Evolutionary conservation across 192 early-diverging fungal genomes (phyloP).

Genomic region (Rhizophagus sp.): DNA sequence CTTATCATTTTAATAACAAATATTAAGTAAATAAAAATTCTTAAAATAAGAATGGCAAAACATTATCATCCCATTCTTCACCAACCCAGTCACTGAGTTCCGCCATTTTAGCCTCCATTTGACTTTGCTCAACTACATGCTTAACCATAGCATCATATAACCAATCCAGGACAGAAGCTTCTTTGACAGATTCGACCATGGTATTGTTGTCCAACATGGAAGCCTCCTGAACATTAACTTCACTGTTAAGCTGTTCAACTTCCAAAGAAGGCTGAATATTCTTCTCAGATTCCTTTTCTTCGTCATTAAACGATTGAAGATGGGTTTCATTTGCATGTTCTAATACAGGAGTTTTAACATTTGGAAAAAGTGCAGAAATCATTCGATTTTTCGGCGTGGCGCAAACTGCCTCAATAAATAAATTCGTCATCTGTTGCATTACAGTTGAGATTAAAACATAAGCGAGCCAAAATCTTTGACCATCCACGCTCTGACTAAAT

Average conservation of each 20-base stretch:
- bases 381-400: constrained; percentile 14
- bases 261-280: not conserved
- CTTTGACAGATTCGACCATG: constrained; percentile 17
- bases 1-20: not conserved
- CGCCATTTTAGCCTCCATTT: constrained; percentile 19
- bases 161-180: constrained; percentile 32
- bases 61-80: constrained; percentile 31
- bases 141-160: constrained; percentile 30
- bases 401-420: constrained; percentile 26
- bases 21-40: not conserved
- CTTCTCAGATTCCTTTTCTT: not conserved
- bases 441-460: constrained; percentile 1
- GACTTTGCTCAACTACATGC: constrained; percentile 25
- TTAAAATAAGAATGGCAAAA: constrained; percentile 28
- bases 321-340: not conserved
- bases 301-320: not conserved
- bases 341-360: not conserved
- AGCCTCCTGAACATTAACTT: not conserved
- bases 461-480: constrained; percentile 9
- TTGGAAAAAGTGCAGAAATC: constrained; percentile 11
- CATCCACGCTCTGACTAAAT: not conserved
- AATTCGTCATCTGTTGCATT: not conserved
- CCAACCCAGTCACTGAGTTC: constrained; percentile 31
- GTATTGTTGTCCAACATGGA: constrained; percentile 13
- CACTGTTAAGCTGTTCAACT: not conserved